Evolutionary conservation across 768 basidiomycete species (phyloP), one percentile per base, ranked within the genome.

Genomic region (Psilocybe sp.): DNA sequence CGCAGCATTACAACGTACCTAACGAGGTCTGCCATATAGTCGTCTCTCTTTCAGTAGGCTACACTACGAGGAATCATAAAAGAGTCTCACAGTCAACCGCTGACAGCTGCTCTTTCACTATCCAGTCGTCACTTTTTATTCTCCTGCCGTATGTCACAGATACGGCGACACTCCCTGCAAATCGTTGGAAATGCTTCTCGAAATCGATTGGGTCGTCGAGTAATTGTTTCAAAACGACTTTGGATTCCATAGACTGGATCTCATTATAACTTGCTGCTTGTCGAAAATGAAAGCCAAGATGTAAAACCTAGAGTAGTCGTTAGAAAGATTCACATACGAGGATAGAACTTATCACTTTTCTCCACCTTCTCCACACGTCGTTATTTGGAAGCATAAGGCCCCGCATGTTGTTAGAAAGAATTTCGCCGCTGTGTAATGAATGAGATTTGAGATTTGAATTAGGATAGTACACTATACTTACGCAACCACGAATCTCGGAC

Each of bases 161-260:
- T 0, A 72, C 71, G 2, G 71, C 71, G 6, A 77, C 71, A 36
- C 73, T 76, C 2, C 74, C 76, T 10, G 77, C 70, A 52, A 66
- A 78, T 70, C 75, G 65, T 55, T 73, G 69, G 4, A 77, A 43
- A 59, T 76, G 73, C 10, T 63, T 63, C 46, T 75, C 72, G 49
- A 69, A 75, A 13, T 65, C 54, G 43, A 63, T 60, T 1, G 76
- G 76, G 3, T 72, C 63, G 16, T 64, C 59, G 7, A 75, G 51
- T 32, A 78, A 57, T 40, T 80, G 68, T 15, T 69, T 62, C 54
- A 80, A 54, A 12, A 73, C 60, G 8, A 78, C 57, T 40, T 73
- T 74, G 1, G 75, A 76, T 57, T 79, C 78, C 4, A 77, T 59
- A 14, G 72, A 72, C 49, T 80, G 77, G 14, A 79, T 70, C 1